These are phyloP conservation scores for Tremella fuciformis DNA, from an alignment of 768 basidiomycete genomes.

Conservation along the genomic window DNA sequence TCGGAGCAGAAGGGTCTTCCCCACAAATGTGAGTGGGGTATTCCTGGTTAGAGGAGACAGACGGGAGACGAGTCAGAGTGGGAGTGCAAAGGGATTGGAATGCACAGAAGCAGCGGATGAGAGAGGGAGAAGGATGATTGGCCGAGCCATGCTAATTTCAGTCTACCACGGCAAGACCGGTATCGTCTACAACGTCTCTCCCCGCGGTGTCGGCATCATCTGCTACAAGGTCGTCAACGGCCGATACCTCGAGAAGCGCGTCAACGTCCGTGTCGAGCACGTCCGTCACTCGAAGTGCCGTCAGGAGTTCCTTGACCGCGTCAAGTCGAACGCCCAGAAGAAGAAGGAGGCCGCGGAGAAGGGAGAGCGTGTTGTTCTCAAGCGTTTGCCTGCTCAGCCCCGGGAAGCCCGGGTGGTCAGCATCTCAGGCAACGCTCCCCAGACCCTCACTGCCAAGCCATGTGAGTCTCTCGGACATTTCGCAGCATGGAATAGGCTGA, in stretches of 20 bases:
- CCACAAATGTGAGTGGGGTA: slow-evolving; percentile 78
- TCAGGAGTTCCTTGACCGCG: slow-evolving; percentile 94
- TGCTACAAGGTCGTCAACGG: slow-evolving; percentile 98
- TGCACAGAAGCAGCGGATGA: too few relatives aligned
- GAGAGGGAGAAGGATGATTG: not conserved
- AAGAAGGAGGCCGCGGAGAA: slow-evolving; percentile 83
- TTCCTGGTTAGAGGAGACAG: not conserved
- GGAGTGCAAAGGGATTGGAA: too few relatives aligned
- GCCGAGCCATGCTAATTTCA: slow-evolving; percentile 5
- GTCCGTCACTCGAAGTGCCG: slow-evolving; percentile 94
- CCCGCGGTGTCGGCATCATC: slow-evolving; percentile 90
- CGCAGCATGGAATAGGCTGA: slow-evolving; percentile 6
- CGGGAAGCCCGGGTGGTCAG: slow-evolving; percentile 75
- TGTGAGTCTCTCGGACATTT: slow-evolving; percentile 51
- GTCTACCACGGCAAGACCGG: slow-evolving; percentile 78
- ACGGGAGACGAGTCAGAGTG: too few relatives aligned
- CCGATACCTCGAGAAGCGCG: slow-evolving; percentile 98
- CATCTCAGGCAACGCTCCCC: slow-evolving; percentile 69
- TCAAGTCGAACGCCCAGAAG: slow-evolving; percentile 81
- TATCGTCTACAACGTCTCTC: slow-evolving; percentile 97
- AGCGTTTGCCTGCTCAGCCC: slow-evolving; percentile 79
- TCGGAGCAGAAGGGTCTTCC: slow-evolving; percentile 99
- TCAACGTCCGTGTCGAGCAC: slow-evolving; percentile 97
- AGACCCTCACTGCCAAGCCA: slow-evolving; percentile 86
- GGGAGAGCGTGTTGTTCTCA: slow-evolving; percentile 84